These are phyloP conservation scores for Eudorina sp. DNA, from an alignment of 139 green algal genomes.

Conservation along the genomic window DNA sequence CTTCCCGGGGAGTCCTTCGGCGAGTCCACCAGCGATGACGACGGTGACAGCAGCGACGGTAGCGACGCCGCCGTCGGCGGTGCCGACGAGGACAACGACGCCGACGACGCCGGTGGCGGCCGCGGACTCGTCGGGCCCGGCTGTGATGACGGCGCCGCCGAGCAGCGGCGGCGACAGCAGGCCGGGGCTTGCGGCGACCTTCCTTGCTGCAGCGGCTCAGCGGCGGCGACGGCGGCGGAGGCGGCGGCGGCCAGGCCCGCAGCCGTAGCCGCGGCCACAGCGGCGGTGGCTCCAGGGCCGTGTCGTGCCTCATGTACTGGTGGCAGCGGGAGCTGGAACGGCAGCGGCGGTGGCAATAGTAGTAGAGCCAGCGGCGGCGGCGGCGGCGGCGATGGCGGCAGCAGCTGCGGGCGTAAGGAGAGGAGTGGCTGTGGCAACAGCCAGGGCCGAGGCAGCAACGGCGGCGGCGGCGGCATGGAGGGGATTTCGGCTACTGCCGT, in stretches of 20 bases:
- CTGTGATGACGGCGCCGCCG: background rate
- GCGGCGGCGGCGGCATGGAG: background rate
- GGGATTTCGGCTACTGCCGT: too few species aligned
- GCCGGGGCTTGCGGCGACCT: too few species aligned
- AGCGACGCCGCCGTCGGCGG: background rate
- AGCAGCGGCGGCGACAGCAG: background rate
- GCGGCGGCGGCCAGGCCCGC: too few species aligned
- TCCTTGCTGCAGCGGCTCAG: too few species aligned
- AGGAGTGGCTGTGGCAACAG: background rate
- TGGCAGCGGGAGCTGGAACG: too few species aligned
- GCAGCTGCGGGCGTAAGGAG: background rate
- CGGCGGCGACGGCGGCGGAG: background rate
- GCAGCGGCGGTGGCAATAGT: background rate
- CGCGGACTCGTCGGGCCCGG: too few species aligned
- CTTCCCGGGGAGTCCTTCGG: slow-evolving; percentile 3
- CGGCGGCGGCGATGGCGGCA: background rate
- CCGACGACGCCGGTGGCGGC: background rate
- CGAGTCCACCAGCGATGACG: background rate
- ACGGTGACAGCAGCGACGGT: background rate
- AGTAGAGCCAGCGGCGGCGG: background rate
- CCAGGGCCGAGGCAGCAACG: background rate
- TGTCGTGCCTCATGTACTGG: too few species aligned
- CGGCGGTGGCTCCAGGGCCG: too few species aligned
- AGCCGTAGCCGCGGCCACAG: too few species aligned
- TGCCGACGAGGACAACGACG: background rate